A percentile compares a stretch with the other conserved stretches of the same genome.
These are phyloP conservation scores for Biscogniauxia sp. DNA, from an alignment of 2,329 filamentous ascomycete species.

Conservation along the genomic window DNA sequence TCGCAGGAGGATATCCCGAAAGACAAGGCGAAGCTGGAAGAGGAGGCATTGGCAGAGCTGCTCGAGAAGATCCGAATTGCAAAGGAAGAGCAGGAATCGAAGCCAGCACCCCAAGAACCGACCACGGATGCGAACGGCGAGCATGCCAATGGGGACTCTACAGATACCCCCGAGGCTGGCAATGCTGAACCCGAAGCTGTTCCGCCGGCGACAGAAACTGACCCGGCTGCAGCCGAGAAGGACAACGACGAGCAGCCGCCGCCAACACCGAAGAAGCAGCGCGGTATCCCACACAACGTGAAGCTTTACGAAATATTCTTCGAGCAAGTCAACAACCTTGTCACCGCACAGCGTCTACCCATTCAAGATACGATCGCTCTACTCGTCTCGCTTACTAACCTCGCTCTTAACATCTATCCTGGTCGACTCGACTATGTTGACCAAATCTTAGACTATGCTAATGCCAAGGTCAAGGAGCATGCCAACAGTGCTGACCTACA, in stretches of 20 bases:
- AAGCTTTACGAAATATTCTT: slow-evolving; percentile 98
- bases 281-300: slow-evolving; percentile 69
- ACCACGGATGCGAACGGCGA: slow-evolving; percentile 38
- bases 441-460: slow-evolving; percentile 86
- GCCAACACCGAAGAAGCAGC: slow-evolving; percentile 34
- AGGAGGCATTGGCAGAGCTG: slow-evolving; percentile 76
- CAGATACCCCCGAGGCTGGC: slow-evolving; percentile 32
- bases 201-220: slow-evolving; percentile 45
- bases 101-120: slow-evolving; percentile 25
- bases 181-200: slow-evolving; percentile 34
- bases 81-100: slow-evolving; percentile 49
- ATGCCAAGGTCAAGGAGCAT: slow-evolving; percentile 81
- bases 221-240: slow-evolving; percentile 48
- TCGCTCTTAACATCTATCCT: slow-evolving; percentile 94
- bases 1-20: slow-evolving; percentile 68
- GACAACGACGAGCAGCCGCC: slow-evolving; percentile 26
- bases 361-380: slow-evolving; percentile 95
- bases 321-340: slow-evolving; percentile 88
- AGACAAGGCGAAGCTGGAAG: slow-evolving; percentile 73
- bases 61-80: slow-evolving; percentile 74
- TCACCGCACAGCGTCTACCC: slow-evolving; percentile 84
- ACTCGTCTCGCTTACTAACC: slow-evolving; percentile 87
- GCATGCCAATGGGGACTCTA: slow-evolving; percentile 34
- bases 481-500: slow-evolving; percentile 95
- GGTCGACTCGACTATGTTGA: slow-evolving; percentile 91